Conservation (phyloP, 352 stramenopile species). For the Phytophthora citricola region DNA sequence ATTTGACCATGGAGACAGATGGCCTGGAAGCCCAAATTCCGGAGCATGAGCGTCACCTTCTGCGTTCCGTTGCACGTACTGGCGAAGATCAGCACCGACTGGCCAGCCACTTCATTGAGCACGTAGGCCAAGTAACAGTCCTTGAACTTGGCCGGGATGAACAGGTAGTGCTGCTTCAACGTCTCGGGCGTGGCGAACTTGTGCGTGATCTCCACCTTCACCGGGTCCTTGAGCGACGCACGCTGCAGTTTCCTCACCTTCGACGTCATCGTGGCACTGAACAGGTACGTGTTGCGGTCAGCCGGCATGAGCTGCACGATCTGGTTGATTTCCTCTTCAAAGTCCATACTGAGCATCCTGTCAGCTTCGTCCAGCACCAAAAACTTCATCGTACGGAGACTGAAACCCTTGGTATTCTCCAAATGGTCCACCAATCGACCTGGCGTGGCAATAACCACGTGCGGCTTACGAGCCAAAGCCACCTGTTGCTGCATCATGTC, state of each 20-base stretch:
- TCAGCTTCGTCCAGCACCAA: conserved; percentile 96
- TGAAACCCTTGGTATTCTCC: conserved; percentile 97
- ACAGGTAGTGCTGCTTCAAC: conserved; percentile 98
- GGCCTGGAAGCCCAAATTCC: conserved; percentile 98
- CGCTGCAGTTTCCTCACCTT: conserved; percentile 99
- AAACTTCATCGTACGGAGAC: conserved; percentile 90
- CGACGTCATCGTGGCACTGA: conserved; percentile 99
- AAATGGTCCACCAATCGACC: conserved; percentile 95
- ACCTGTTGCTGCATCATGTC: conserved; percentile 98
- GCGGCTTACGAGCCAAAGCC: conserved; percentile 96
- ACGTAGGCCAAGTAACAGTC: conserved; percentile 99
- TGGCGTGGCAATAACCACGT: conserved; percentile 95
- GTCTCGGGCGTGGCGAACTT: conserved; percentile 98
- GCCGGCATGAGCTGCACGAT: conserved; percentile 97
- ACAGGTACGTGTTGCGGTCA: conserved; percentile 97
- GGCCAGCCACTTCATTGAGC: conserved; percentile 97
- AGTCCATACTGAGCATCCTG: conserved; percentile 97
- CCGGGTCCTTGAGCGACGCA: conserved; percentile 96
- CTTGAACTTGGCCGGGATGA: conserved; percentile 99
- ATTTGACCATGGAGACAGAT: conserved; percentile 99
- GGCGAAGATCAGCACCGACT: conserved; percentile 98
- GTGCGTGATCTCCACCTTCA: conserved; percentile 97
- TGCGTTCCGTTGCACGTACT: conserved; percentile 98
- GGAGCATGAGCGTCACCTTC: conserved; percentile 96
- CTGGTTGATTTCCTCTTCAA: conserved; percentile 98